Conservation (phyloP, 345 rosid genomes). For the Eucalyptus tenuipes region DNA sequence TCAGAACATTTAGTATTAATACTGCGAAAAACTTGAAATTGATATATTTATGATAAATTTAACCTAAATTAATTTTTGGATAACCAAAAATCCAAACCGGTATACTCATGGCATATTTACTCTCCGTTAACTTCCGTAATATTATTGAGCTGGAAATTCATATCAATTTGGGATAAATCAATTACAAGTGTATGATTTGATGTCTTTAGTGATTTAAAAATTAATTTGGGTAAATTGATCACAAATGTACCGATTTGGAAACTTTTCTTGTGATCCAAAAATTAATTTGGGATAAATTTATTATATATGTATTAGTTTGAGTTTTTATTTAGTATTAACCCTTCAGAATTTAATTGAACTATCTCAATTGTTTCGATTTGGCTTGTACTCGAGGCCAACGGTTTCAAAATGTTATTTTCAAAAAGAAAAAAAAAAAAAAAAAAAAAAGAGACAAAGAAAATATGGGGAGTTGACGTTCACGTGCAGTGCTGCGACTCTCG, state of each 20-base stretch:
- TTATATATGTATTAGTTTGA: too few species aligned
- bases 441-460: background rate
- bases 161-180: background rate
- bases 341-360: background rate
- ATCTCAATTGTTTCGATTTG: background rate
- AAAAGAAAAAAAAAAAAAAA: too few species aligned
- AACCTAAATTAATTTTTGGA: rapidly evolving
- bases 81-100: rapidly evolving
- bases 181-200: too few species aligned
- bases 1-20: background rate
- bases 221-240: too few species aligned
- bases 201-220: background rate
- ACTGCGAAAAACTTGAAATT: rapidly evolving
- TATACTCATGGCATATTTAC: background rate
- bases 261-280: rapidly evolving
- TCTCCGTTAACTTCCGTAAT: rapidly evolving
- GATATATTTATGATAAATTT: too few species aligned
- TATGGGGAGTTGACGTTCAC: background rate
- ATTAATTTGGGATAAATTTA: too few species aligned
- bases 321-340: too few species aligned
- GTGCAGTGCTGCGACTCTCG: background rate
- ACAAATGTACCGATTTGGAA: rapidly evolving
- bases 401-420: background rate
- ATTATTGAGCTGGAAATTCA: too few species aligned
- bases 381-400: background rate